These are phyloP conservation scores for Penicillium goetzii DNA, from an alignment of 495 filamentous ascomycete genomes.

Conservation along the genomic window DNA sequence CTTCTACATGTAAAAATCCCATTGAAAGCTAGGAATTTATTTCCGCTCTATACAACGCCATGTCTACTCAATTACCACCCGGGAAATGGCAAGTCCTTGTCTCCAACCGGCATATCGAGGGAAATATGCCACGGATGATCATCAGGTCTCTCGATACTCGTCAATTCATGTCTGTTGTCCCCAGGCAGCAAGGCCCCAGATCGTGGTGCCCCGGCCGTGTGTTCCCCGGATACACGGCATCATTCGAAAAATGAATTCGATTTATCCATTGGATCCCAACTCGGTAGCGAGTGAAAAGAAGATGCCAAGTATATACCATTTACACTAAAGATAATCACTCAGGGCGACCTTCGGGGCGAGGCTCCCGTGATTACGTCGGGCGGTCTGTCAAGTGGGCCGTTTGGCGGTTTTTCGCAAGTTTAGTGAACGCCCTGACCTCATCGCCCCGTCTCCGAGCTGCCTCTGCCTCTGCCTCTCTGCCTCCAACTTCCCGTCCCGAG, in stretches of 20 bases:
- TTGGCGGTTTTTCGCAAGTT: neutral
- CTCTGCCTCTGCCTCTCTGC: too few species aligned
- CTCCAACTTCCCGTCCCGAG: neutral
- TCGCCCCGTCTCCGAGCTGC: neutral
- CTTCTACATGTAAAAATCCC: neutral
- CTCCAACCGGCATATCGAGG: neutral
- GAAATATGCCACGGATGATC: neutral
- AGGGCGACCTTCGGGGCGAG: neutral
- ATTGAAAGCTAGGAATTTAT: neutral
- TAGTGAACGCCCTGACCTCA: constrained; percentile 5
- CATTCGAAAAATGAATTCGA: neutral
- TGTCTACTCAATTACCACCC: neutral
- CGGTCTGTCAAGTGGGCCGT: neutral
- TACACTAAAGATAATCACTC: neutral
- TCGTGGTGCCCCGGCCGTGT: neutral
- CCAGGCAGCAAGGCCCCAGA: neutral
- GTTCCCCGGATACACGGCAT: constrained; percentile 4
- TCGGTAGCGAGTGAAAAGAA: neutral
- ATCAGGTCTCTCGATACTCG: neutral
- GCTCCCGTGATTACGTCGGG: constrained; percentile 8
- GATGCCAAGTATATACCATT: neutral
- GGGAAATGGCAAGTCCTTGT: neutral
- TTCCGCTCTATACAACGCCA: neutral
- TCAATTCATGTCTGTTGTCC: neutral
- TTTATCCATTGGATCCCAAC: neutral